Evolutionary conservation across 108 stramenopile species (phyloP).

Genomic region (Fistulifera pelliculosa): DNA sequence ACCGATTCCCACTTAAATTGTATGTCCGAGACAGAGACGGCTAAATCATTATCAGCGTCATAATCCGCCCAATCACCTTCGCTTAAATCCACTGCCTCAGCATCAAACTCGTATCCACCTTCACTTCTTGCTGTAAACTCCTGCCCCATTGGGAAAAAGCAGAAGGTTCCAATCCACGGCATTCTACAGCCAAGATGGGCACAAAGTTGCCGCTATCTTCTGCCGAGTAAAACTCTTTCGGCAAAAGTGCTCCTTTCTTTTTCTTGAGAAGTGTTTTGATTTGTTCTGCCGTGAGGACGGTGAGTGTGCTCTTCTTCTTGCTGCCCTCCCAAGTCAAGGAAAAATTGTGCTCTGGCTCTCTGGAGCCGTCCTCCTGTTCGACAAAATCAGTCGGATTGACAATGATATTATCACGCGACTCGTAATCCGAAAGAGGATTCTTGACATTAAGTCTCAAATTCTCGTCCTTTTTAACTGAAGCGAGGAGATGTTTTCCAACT

Average conservation of each 20-base stretch:
- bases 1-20: constrained; percentile 60
- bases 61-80: constrained; percentile 88
- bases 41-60: constrained; percentile 70
- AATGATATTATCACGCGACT: constrained; percentile 69
- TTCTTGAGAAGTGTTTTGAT: constrained; percentile 66
- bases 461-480: constrained; percentile 32
- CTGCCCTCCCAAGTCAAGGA: constrained; percentile 70
- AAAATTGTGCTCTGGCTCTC: constrained; percentile 75
- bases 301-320: constrained; percentile 62
- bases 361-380: constrained; percentile 64
- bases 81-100: constrained; percentile 67
- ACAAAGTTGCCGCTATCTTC: constrained; percentile 70
- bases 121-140: constrained; percentile 58
- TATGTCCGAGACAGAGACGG: constrained; percentile 54
- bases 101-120: constrained; percentile 52
- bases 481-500: constrained; percentile 57
- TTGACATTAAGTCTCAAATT: constrained; percentile 63
- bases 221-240: constrained; percentile 32
- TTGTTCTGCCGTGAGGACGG: constrained; percentile 40
- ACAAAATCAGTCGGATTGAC: constrained; percentile 59
- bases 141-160: constrained; percentile 74
- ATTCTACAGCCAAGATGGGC: constrained; percentile 65
- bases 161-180: constrained; percentile 75
- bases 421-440: constrained; percentile 60
- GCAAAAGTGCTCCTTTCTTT: constrained; percentile 26